Evolutionary conservation across 202 grass and related monocot species (phyloP).

Genomic region (Elaeis oleifera): DNA sequence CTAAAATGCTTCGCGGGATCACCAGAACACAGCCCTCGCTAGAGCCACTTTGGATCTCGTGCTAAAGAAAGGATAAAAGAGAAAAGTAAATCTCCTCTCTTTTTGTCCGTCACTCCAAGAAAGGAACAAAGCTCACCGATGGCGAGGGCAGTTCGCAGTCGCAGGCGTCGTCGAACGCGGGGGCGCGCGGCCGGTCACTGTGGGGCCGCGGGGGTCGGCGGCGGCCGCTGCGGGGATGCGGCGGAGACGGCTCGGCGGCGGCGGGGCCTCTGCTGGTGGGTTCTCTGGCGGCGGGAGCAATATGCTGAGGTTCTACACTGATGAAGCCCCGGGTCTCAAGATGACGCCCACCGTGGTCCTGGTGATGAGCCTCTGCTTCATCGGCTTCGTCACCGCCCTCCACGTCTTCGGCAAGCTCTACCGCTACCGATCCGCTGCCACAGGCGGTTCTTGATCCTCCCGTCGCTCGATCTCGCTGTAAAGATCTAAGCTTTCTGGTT

Average conservation of each 20-base stretch:
- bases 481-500: not conserved
- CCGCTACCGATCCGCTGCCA: constrained; percentile 56
- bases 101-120: no score
- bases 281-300: constrained; percentile 46
- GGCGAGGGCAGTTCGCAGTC: constrained; percentile 16
- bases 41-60: no score
- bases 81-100: no score
- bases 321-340: constrained; percentile 71
- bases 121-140: not conserved
- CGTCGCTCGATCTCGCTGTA: not conserved
- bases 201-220: constrained; percentile 2
- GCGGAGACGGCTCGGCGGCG: constrained; percentile 8
- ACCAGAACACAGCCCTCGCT: no score
- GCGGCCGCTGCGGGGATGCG: constrained; percentile 12
- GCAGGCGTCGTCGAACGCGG: constrained; percentile 2
- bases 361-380: constrained; percentile 90
- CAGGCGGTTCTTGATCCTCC: constrained; percentile 15
- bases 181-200: constrained; percentile 1
- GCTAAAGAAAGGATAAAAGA: no score
- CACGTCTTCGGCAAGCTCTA: constrained; percentile 97
- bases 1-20: no score
- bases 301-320: constrained; percentile 98
- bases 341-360: constrained; percentile 86
- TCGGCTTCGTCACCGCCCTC: constrained; percentile 84
- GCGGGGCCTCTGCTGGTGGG: constrained; percentile 16